Evolutionary conservation across 257 asterid species (phyloP), one percentile per base, ranked within the genome.

Genomic region (Petunia secreta): DNA sequence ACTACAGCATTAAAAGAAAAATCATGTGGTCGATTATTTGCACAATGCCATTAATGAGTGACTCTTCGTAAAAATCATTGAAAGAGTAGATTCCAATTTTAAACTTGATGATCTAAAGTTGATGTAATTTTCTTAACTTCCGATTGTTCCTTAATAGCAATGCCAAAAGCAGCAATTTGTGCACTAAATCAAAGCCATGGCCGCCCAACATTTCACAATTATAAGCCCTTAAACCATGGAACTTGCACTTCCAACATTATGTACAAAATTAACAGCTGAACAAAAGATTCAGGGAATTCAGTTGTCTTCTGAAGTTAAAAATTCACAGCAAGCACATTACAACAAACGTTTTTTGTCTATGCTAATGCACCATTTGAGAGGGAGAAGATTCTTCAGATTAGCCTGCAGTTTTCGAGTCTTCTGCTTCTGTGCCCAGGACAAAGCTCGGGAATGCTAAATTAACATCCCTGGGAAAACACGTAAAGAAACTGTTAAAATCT

Each of bases 391-490:
- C 3, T 34, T 34, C 67, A 62, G 4, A 62, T 62, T 60, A 62
- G 41, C 40, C 41, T 34, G 13, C 36, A 62, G 36, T 44, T 59
- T 67, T 39, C 5, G 80, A 84, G 44, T 63, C 81, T 11, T 82
- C 75, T 2, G 60, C 80, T 34, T 75, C 85, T 34, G 83, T 43
- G 66, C 71, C 80, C 43, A 82, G 14, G 82, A 79, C 67, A 41
- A 79, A 85, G 77, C 84, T 85, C 25, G 77, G 85, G 79, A 85
- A 79, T 4, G 78, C 74, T 4, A 82, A 69, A 7, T 77, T 75
- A 39, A 82, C 39, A 44, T 80, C 82, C 80, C 84, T 82, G 84
- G 3, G 75, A 79, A 81, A n/a, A 14, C 36, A 71, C 43, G 37
- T 39, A 5, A 6, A 55, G 2, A 65, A 44, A 2, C 11, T 16